Percentiles rank a stretch among this genome's conserved stretches.
Conservation (phyloP, 176 grass and related monocot species). For the Carex pumila region DNA sequence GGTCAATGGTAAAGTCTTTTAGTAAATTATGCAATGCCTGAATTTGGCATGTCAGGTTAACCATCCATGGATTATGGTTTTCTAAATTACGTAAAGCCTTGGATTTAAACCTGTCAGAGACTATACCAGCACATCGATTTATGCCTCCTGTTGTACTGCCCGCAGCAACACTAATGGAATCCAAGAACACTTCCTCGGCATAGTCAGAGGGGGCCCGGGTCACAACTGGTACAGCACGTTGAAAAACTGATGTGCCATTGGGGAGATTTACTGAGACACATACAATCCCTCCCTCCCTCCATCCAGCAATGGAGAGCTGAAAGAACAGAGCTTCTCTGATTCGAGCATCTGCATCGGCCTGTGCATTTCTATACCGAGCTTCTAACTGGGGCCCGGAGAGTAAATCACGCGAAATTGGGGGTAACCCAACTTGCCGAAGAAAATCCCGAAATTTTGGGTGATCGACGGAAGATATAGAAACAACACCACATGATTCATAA, state of each 20-base stretch:
- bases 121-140: conserved; percentile 61
- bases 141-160: conserved; percentile 36
- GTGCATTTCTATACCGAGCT: conserved; percentile 44
- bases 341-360: conserved; percentile 45
- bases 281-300: conserved; percentile 35
- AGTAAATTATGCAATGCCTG: conserved; percentile 47
- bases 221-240: conserved; percentile 38
- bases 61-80: conserved; percentile 57
- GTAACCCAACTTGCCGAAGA: conserved; percentile 59
- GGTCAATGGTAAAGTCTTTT: conserved; percentile 48
- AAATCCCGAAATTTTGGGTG: conserved; percentile 74
- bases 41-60: conserved; percentile 70
- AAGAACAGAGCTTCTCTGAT: conserved; percentile 78
- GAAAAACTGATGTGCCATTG: conserved; percentile 61
- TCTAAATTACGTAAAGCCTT: conserved; percentile 65
- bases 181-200: conserved; percentile 41
- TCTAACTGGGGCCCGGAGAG: conserved; percentile 51
- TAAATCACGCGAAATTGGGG: conserved; percentile 32
- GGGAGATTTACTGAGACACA: conserved; percentile 54
- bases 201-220: conserved; percentile 33
- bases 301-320: conserved; percentile 70
- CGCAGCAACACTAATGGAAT: conserved; percentile 37
- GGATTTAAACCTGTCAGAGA: conserved; percentile 69
- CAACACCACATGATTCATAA: conserved; percentile 53
- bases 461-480: conserved; percentile 43